Evolutionary conservation across 2,329 filamentous ascomycete genomes (phyloP).

Genomic region (Colletotrichum nymphaeae): DNA sequence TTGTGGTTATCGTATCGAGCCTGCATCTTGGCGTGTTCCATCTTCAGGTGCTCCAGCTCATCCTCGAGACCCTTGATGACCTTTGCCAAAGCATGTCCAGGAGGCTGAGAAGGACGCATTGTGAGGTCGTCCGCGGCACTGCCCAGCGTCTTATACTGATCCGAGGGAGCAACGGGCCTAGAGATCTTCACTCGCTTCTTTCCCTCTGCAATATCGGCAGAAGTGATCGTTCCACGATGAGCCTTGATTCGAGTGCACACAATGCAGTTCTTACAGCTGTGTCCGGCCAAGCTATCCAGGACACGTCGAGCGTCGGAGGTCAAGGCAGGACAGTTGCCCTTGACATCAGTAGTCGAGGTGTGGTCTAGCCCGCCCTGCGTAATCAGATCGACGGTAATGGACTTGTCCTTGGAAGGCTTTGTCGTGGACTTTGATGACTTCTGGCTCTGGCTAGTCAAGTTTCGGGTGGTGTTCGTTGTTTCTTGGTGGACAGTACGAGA

Average conservation of each 20-base stretch:
- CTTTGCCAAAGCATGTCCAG: constrained; percentile 79
- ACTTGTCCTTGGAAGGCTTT: constrained; percentile 32
- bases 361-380: constrained; percentile 32
- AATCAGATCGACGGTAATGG: constrained; percentile 34
- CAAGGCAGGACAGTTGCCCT: constrained; percentile 54
- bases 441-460: constrained; percentile 38
- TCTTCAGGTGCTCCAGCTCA: constrained; percentile 81
- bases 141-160: constrained; percentile 44
- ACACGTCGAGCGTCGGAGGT: constrained; percentile 64
- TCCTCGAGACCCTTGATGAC: constrained; percentile 86
- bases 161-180: constrained; percentile 74
- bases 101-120: constrained; percentile 75
- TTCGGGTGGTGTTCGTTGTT: constrained; percentile 34
- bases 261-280: constrained; percentile 67
- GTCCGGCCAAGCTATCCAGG: constrained; percentile 64
- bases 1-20: constrained; percentile 74
- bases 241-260: constrained; percentile 66
- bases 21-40: constrained; percentile 72
- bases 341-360: constrained; percentile 29
- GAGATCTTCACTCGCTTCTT: constrained; percentile 72
- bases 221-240: constrained; percentile 50
- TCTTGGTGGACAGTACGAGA: constrained; percentile 27
- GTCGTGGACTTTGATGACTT: constrained; percentile 30
- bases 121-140: constrained; percentile 66
- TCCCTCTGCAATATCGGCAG: constrained; percentile 50